A percentile compares a stretch with the other conserved stretches of the same genome.
Evolutionary conservation across 495 filamentous ascomycete species (phyloP).

Genomic region (Parachaetomium inaequale): DNA sequence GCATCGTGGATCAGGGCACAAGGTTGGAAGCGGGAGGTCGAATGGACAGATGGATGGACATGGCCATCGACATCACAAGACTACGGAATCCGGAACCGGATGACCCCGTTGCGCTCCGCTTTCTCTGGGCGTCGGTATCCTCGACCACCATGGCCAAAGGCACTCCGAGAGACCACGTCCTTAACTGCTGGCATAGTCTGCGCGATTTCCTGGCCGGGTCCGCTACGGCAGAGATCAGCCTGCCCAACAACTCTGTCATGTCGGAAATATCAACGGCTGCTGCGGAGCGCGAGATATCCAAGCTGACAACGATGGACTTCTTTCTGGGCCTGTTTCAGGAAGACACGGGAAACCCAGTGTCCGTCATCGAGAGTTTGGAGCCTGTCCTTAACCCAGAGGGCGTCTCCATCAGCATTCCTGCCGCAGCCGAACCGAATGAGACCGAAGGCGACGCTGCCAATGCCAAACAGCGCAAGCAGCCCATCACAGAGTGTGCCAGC

Average conservation of each 20-base stretch:
- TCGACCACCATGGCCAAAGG: constrained; percentile 66
- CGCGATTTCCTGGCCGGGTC: constrained; percentile 42
- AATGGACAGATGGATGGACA: constrained; percentile 67
- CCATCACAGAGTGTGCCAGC: constrained; percentile 44
- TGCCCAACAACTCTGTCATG: constrained; percentile 86
- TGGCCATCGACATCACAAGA: constrained; percentile 61
- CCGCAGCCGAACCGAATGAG: constrained; percentile 12
- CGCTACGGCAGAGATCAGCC: constrained; percentile 48
- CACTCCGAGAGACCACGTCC: constrained; percentile 67
- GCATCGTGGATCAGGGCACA: constrained; percentile 58
- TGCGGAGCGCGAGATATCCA: constrained; percentile 83
- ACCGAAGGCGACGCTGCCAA: constrained; percentile 13
- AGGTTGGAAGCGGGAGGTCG: constrained; percentile 62
- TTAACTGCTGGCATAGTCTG: constrained; percentile 73
- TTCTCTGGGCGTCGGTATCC: constrained; percentile 82
- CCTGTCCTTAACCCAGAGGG: constrained; percentile 78
- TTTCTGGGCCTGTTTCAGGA: constrained; percentile 79
- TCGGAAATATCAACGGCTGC: constrained; percentile 77
- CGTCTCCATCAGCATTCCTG: constrained; percentile 38
- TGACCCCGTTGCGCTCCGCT: constrained; percentile 55
- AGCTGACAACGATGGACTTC: constrained; percentile 92
- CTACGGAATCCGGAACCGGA: constrained; percentile 34
- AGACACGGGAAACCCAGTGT: constrained; percentile 64
- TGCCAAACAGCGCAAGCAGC: constrained; percentile 26
- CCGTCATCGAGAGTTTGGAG: constrained; percentile 86